Percentiles rank a stretch among this genome's conserved stretches.
These are phyloP conservation scores for Atkinsonella texensis DNA, from an alignment of 2,329 filamentous ascomycete genomes.

Conservation along the genomic window DNA sequence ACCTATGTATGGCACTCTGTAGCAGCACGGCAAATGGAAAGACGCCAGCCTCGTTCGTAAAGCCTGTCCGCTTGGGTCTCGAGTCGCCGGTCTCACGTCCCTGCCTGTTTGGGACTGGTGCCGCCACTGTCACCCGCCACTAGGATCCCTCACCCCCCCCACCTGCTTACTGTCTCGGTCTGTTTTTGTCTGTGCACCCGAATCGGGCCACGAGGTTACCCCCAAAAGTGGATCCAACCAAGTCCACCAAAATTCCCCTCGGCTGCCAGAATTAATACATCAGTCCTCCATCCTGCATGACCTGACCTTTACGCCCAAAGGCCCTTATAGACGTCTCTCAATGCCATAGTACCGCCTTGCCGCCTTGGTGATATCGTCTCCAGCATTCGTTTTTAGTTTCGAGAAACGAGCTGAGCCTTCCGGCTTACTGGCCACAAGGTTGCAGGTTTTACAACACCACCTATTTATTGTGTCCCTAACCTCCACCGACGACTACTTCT, in stretches of 20 bases:
- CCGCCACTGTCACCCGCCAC: constrained; percentile 1
- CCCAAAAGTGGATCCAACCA: not conserved
- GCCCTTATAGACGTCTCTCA: not conserved
- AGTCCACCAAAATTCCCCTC: not conserved
- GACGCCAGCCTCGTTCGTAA: too few relatives aligned
- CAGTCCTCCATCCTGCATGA: not conserved
- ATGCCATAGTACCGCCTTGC: not conserved
- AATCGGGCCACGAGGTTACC: constrained; percentile 2
- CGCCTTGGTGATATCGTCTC: not conserved
- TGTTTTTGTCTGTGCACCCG: constrained; percentile 3
- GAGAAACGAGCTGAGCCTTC: not conserved
- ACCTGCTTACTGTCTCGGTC: not conserved
- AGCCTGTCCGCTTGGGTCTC: too few relatives aligned
- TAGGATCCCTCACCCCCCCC: not conserved
- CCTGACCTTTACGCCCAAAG: not conserved
- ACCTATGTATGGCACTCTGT: too few relatives aligned
- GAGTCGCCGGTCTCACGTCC: too few relatives aligned
- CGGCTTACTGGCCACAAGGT: not conserved
- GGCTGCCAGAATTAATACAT: not conserved
- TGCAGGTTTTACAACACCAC: not conserved
- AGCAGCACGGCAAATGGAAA: too few relatives aligned
- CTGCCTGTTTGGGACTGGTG: constrained; percentile 1
- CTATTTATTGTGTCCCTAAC: not conserved
- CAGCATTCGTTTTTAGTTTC: not conserved
- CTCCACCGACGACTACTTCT: not conserved